Base-by-base conservation (phyloP, 139 green algal genomes). In the Chlorella sorokiniana region DNA sequence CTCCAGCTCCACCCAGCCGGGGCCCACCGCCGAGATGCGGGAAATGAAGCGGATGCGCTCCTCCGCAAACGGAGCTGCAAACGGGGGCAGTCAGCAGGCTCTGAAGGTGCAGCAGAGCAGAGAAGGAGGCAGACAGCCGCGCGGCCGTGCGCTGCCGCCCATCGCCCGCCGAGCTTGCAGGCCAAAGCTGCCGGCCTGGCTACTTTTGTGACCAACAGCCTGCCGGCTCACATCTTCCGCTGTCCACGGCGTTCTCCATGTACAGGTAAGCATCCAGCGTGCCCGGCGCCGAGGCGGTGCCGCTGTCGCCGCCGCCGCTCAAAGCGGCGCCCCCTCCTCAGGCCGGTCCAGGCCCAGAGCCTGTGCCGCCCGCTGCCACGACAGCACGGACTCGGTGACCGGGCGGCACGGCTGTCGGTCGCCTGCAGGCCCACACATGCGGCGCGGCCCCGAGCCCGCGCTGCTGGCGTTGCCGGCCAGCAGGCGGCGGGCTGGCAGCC, bases 1-100 rank as follows among this genome's bases (percentile, higher is more conserved):
- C 52, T 79, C 73, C 73, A 79, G 52, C 54, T 79, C 52, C 27
- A 79, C 42, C 73, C 73, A 79, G 37, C 54, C 54, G 5, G 59
- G 59, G 44, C 73, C 73, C 51, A 69, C 54, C 0, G 73, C 73
- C 27, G 52, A 9, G 52, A 79, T 54, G 25, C 73, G 37, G 48
- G 71, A 78, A 1, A 33, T 31, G 29, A 78, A 78, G 33, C 71
- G 71, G 48, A 78, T 78, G 48, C 71, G 71, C 48, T 65, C 48
- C 6, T 38, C 37, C 6, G 22, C 42, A 33, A 65, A 78, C 4
- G 71, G 71, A 2, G 29, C 71, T 68, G 73, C 37, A 31, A 16
- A 31, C 1, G 65, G n/a, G 8, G 31, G 42, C 22, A 35, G 8
- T 11, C 29, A 37, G 48, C 10, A 44, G 42, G 40, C 37, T 52